These are phyloP conservation scores for Tricholoma sp. DNA, from an alignment of 768 basidiomycete species.

Conservation along the genomic window DNA sequence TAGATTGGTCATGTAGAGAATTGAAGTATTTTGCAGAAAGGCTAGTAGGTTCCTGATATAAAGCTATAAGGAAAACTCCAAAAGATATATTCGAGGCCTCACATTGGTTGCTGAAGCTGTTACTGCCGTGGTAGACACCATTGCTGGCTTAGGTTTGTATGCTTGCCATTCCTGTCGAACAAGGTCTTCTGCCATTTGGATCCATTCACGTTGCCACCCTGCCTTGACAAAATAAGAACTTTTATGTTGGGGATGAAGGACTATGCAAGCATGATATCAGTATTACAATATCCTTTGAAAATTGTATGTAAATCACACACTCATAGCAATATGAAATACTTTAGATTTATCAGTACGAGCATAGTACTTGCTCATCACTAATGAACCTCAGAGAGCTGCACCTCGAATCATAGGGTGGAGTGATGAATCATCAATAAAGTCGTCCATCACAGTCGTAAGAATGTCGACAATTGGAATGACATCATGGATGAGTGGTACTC, in stretches of 20 bases:
- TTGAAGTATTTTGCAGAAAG: too few species aligned
- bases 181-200: conserved; percentile 15
- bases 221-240: conserved; percentile 18
- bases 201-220: conserved; percentile 22
- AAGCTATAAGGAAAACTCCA: too few species aligned
- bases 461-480: conserved; percentile 26
- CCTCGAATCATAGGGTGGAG: conserved; percentile 14
- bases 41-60: too few species aligned
- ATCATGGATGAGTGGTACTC: conserved; percentile 19
- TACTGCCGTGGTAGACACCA: too few species aligned
- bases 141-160: conserved; percentile 14
- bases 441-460: conserved; percentile 17
- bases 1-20: too few species aligned
- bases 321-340: conserved; percentile 23
- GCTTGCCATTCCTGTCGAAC: conserved; percentile 14
- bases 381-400: conserved; percentile 14
- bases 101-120: too few species aligned
- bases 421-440: conserved; percentile 14
- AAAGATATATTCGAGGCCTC: too few species aligned
- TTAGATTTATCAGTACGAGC: conserved; percentile 17
- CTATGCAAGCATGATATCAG: conserved; percentile 10
- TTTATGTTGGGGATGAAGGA: conserved; percentile 23
- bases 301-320: conserved; percentile 12
- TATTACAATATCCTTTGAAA: too few species aligned
- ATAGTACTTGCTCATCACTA: conserved; percentile 27